Percentiles rank a stretch among this genome's conserved stretches.
These are phyloP conservation scores for Ustanciosporium gigantosporum DNA, from an alignment of 1,284 basidiomycete species.

Conservation along the genomic window DNA sequence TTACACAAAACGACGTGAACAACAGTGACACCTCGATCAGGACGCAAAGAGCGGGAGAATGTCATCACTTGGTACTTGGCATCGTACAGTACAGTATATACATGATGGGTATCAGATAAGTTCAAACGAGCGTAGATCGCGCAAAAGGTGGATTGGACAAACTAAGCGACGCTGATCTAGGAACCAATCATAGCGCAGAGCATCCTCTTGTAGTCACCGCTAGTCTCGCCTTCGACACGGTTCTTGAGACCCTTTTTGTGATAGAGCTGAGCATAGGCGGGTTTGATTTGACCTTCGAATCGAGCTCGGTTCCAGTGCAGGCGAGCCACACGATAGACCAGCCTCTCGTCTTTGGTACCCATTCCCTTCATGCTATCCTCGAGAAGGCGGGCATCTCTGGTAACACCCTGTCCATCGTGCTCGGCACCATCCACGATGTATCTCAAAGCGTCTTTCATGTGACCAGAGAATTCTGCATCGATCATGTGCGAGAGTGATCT, in stretches of 20 bases:
- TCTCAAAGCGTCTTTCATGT: slow-evolving; percentile 54
- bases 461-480: slow-evolving; percentile 54
- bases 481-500: slow-evolving; percentile 46
- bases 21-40: too few species aligned
- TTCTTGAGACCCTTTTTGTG: slow-evolving; percentile 50
- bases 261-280: slow-evolving; percentile 51
- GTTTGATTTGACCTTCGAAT: slow-evolving; percentile 53
- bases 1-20: too few species aligned
- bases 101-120: too few species aligned
- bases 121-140: too few species aligned
- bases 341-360: slow-evolving; percentile 54
- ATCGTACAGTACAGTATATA: too few species aligned
- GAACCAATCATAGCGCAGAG: slow-evolving; percentile 44
- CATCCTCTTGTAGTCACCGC: slow-evolving; percentile 53
- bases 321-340: slow-evolving; percentile 47
- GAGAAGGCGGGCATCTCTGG: slow-evolving; percentile 53
- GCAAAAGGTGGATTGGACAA: too few species aligned
- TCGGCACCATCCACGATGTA: slow-evolving; percentile 58
- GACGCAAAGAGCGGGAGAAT: too few species aligned
- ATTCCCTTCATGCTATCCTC: slow-evolving; percentile 57
- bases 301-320: slow-evolving; percentile 55
- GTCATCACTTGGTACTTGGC: too few species aligned
- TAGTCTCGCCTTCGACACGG: slow-evolving; percentile 51
- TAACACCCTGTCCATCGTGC: slow-evolving; percentile 49
- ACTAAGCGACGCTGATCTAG: too few species aligned